Evolutionary conservation across 352 stramenopile species (phyloP).

Genomic region (Phytophthora pseudosyringae): DNA sequence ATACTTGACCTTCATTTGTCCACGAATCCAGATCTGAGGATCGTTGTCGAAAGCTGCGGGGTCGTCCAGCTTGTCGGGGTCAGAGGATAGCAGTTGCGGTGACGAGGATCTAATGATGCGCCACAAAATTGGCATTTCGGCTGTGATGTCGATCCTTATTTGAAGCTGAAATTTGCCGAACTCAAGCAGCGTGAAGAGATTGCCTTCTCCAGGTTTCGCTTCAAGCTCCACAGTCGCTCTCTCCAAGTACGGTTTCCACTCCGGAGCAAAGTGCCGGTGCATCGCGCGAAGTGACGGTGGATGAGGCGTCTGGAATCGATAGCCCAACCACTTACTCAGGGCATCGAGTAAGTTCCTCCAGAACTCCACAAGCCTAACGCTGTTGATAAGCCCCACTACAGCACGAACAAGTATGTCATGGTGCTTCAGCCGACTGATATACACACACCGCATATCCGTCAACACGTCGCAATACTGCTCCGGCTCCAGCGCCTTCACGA

Average conservation of each 20-base stretch:
- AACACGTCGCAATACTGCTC: slow-evolving; percentile 30
- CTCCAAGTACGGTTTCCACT: slow-evolving; percentile 46
- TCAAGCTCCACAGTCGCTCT: slow-evolving; percentile 25
- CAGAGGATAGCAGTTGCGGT: slow-evolving; percentile 15
- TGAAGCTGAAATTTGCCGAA: slow-evolving; percentile 53
- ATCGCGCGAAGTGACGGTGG: slow-evolving; percentile 52
- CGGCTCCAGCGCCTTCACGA: slow-evolving; percentile 30
- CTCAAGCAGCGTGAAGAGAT: slow-evolving; percentile 38
- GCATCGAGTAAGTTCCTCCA: slow-evolving; percentile 56
- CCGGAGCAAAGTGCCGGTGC: slow-evolving; percentile 50
- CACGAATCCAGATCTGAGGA: slow-evolving; percentile 45
- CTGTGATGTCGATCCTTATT: slow-evolving; percentile 45
- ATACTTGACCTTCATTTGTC: slow-evolving; percentile 48
- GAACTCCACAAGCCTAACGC: slow-evolving; percentile 45
- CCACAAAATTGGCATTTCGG: slow-evolving; percentile 51
- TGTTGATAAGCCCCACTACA: slow-evolving; percentile 53
- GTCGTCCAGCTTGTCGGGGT: slow-evolving; percentile 22
- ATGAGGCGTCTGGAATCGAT: slow-evolving; percentile 26
- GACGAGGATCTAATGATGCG: slow-evolving; percentile 46
- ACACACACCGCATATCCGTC: slow-evolving; percentile 18
- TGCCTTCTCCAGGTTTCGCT: slow-evolving; percentile 16
- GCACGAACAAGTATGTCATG: slow-evolving; percentile 40
- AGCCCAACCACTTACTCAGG: slow-evolving; percentile 30
- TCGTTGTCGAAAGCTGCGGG: slow-evolving; percentile 20
- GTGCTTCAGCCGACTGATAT: slow-evolving; percentile 30